These are phyloP conservation scores for Quercus rubra DNA, from an alignment of 306 rosid species.

Conservation along the genomic window DNA sequence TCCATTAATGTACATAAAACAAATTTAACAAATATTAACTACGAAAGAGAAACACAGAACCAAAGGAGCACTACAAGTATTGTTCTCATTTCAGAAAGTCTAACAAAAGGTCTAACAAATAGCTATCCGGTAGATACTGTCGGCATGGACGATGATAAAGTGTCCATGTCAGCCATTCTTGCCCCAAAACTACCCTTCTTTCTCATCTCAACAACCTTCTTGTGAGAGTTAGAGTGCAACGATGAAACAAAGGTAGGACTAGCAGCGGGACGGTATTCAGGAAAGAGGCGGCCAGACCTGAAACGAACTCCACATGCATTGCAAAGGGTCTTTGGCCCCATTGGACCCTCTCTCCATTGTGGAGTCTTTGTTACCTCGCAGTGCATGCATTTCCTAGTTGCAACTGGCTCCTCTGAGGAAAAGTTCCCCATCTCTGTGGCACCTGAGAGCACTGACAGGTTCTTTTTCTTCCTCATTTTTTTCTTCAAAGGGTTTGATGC, in stretches of 20 bases:
- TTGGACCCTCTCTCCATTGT: conserved; percentile 91
- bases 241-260: conserved; percentile 71
- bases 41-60: conserved; percentile 32
- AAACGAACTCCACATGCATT: conserved; percentile 93
- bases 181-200: conserved; percentile 21
- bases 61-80: conserved; percentile 35
- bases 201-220: conserved; percentile 84
- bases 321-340: conserved; percentile 85
- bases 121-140: conserved; percentile 36
- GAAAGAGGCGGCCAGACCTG: conserved; percentile 80
- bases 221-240: conserved; percentile 79
- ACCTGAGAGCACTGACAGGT: conserved; percentile 27
- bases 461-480: conserved; percentile 38
- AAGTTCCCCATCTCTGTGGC: conserved; percentile 27
- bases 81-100: conserved; percentile 26
- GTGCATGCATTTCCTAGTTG: conserved; percentile 56
- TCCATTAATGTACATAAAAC: conserved; percentile 46
- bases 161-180: conserved; percentile 21
- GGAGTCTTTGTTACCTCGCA: conserved; percentile 77
- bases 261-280: conserved; percentile 81
- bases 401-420: conserved; percentile 15
- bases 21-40: conserved; percentile 37
- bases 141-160: conserved; percentile 27
- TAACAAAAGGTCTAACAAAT: conserved; percentile 20
- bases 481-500: conserved; percentile 22